These are phyloP conservation scores for Anisodus acutangulus DNA, from an alignment of 257 asterid species.

Conservation along the genomic window DNA sequence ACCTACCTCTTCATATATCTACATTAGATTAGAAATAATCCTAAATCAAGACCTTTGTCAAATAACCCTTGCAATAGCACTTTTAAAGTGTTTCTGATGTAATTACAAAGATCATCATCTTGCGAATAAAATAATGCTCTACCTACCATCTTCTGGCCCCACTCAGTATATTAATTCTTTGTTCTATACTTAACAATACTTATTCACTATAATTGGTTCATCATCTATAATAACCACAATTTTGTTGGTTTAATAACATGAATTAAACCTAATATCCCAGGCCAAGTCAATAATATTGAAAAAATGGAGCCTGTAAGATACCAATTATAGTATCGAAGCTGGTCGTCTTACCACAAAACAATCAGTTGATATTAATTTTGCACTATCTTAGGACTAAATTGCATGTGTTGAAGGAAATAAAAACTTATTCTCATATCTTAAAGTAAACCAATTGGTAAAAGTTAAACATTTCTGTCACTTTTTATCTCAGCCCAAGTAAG, in stretches of 20 bases:
- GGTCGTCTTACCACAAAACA: too few relatives aligned
- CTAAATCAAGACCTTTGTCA: neutral
- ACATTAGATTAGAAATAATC: neutral
- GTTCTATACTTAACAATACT: neutral
- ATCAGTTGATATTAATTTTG: neutral
- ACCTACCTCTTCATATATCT: conserved; percentile 26
- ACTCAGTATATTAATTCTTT: neutral
- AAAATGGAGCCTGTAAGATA: too few relatives aligned
- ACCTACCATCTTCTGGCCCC: conserved; percentile 34
- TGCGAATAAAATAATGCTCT: conserved; percentile 28
- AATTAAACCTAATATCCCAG: neutral
- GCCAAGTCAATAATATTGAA: neutral
- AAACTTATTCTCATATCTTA: neutral
- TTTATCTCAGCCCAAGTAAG: too few relatives aligned
- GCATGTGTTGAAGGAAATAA: too few relatives aligned
- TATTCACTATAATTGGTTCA: neutral
- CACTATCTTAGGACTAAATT: neutral
- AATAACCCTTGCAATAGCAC: neutral
- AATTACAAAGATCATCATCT: conserved; percentile 2
- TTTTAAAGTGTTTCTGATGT: neutral
- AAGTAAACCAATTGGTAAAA: neutral
- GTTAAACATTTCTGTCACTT: too few relatives aligned
- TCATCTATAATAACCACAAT: neutral
- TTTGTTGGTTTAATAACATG: neutral
- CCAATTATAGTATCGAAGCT: too few relatives aligned